Evolutionary conservation across 441 rosid genomes (phyloP).

Genomic region (Corymbia calophylla): DNA sequence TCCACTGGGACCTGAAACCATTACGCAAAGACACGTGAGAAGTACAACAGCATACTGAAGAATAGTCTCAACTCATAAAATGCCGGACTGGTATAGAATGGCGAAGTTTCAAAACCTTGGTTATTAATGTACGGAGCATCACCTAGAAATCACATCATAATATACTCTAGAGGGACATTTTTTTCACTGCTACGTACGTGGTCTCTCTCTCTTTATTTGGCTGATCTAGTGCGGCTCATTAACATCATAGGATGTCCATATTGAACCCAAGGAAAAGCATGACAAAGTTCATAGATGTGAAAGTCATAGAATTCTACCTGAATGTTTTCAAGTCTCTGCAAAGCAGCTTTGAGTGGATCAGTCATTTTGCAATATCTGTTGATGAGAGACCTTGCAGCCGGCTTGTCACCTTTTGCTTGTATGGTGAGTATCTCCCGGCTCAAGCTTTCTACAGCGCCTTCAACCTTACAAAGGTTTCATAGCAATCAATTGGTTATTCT

Average conservation of each 20-base stretch:
- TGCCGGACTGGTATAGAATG: background rate
- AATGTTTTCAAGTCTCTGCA: slow-evolving; percentile 51
- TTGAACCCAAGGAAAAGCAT: background rate
- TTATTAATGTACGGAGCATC: no score
- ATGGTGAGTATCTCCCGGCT: slow-evolving; percentile 78
- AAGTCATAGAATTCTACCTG: slow-evolving; percentile 32
- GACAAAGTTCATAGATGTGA: background rate
- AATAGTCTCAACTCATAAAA: background rate
- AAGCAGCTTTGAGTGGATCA: slow-evolving; percentile 48
- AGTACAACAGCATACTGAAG: background rate
- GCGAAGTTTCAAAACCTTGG: no score
- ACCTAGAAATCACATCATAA: background rate
- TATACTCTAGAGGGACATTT: background rate
- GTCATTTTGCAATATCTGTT: slow-evolving; percentile 60
- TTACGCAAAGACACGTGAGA: background rate
- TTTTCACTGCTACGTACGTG: background rate
- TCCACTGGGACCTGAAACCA: slow-evolving; percentile 74
- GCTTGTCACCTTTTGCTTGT: slow-evolving; percentile 88
- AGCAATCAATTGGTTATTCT: background rate
- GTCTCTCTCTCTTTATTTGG: background rate
- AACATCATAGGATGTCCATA: background rate
- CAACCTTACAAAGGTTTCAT: slow-evolving; percentile 39
- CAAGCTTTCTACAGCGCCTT: slow-evolving; percentile 78
- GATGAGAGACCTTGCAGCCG: slow-evolving; percentile 56
- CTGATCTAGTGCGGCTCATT: background rate